Conservation (phyloP, 2,329 filamentous ascomycete genomes). For the Aspergillus flavus region DNA sequence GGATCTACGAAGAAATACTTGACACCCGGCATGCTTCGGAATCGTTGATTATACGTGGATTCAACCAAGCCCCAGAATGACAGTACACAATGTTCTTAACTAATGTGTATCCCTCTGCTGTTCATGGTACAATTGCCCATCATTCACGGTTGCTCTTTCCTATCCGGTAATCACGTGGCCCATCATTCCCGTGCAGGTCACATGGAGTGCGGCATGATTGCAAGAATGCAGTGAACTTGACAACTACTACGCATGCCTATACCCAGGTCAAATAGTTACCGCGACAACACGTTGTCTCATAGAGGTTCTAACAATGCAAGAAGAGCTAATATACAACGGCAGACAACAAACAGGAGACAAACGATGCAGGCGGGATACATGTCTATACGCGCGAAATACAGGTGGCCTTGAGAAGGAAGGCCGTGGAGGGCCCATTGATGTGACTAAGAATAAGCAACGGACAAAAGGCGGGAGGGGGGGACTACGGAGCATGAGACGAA, state of each 20-base stretch:
- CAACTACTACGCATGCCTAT: too few relatives aligned
- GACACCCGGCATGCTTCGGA: too few relatives aligned
- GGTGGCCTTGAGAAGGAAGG: background rate
- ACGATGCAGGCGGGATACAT: background rate
- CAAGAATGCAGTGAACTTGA: too few relatives aligned
- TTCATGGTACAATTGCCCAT: too few relatives aligned
- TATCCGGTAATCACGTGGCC: background rate
- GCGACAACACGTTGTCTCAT: background rate
- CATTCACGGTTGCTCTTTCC: background rate
- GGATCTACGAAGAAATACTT: too few relatives aligned
- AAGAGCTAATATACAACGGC: background rate
- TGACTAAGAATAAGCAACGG: background rate
- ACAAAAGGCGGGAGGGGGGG: background rate
- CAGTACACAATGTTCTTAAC: rapidly evolving
- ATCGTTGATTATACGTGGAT: too few relatives aligned
- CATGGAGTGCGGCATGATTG: background rate
- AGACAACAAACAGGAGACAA: background rate
- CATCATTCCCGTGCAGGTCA: background rate
- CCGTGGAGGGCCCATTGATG: background rate
- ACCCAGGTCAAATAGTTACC: too few relatives aligned
- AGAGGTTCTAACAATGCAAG: background rate
- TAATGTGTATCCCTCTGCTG: too few relatives aligned
- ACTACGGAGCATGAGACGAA: background rate
- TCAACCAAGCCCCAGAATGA: too few relatives aligned
- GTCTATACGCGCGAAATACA: background rate